A percentile compares a stretch with the other conserved stretches of the same genome.
These are phyloP conservation scores for Boletus holoroseus DNA, from an alignment of 1,284 basidiomycete species.

Conservation along the genomic window DNA sequence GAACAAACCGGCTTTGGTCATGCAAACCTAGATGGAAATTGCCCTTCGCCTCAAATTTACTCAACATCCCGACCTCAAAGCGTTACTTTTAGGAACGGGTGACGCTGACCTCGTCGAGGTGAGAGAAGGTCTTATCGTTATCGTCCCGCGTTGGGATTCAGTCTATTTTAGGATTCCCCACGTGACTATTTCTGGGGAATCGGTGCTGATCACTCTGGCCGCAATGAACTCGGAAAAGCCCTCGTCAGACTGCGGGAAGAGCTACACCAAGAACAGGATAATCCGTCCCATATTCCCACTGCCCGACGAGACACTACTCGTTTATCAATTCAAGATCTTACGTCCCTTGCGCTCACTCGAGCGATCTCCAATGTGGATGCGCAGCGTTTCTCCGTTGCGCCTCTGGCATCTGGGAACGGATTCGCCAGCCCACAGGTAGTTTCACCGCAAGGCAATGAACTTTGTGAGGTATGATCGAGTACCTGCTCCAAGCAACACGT, in stretches of 20 bases:
- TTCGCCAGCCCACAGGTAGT: background rate
- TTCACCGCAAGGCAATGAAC: constrained; percentile 17
- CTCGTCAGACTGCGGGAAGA: constrained; percentile 52
- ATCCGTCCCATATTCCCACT: constrained; percentile 27
- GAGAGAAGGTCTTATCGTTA: constrained; percentile 7
- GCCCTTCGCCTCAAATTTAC: constrained; percentile 57
- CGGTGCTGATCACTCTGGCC: constrained; percentile 53
- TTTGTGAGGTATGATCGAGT: constrained; percentile 31
- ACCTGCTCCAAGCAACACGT: background rate
- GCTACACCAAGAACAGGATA: constrained; percentile 35
- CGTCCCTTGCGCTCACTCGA: constrained; percentile 20
- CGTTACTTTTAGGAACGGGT: constrained; percentile 52
- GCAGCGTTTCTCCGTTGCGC: constrained; percentile 4
- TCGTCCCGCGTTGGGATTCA: background rate
- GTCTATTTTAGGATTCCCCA: constrained; percentile 47
- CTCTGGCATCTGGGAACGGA: constrained; percentile 1
- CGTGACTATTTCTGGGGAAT: constrained; percentile 68
- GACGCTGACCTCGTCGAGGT: constrained; percentile 61
- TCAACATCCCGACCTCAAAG: constrained; percentile 52
- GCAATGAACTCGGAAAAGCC: constrained; percentile 68
- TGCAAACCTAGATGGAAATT: constrained; percentile 51
- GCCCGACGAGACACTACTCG: constrained; percentile 29
- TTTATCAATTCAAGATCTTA: constrained; percentile 32
- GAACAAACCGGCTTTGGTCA: background rate
- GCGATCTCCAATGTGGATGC: constrained; percentile 1